Evolutionary conservation across 768 basidiomycete species (phyloP).

Genomic region (Rhizopogon vesiculosus): DNA sequence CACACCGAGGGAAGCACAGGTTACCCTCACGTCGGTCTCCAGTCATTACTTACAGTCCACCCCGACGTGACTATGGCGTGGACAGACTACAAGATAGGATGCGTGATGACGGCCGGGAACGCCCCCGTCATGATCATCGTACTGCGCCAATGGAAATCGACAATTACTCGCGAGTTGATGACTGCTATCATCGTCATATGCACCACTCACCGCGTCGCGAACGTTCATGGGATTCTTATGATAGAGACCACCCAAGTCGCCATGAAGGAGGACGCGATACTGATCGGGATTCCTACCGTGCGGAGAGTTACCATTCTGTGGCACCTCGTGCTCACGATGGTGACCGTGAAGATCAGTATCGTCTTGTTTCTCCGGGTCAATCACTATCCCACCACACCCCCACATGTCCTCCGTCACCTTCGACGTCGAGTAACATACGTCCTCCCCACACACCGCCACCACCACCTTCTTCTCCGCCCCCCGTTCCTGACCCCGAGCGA

Average conservation of each 20-base stretch:
- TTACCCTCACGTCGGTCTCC: slow-evolving; percentile 35
- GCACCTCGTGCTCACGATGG: slow-evolving; percentile 5
- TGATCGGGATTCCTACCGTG: slow-evolving; percentile 4
- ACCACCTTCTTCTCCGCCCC: slow-evolving; percentile 24
- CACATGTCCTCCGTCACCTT: slow-evolving; percentile 13
- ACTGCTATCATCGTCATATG: slow-evolving; percentile 10
- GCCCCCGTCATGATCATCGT: slow-evolving; percentile 17
- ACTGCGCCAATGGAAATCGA: slow-evolving; percentile 6
- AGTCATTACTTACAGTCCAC: slow-evolving; percentile 33
- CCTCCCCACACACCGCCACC: slow-evolving; percentile 15
- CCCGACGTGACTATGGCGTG: slow-evolving; percentile 28
- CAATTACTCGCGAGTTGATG: slow-evolving; percentile 2
- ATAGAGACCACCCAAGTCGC: slow-evolving; percentile 3
- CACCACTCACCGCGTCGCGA: slow-evolving; percentile 10
- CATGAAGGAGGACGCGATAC: slow-evolving; percentile 4
- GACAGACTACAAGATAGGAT: slow-evolving; percentile 30
- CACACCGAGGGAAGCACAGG: slow-evolving; percentile 27
- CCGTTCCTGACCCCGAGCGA: slow-evolving; percentile 31
- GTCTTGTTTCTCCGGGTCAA: slow-evolving; percentile 17
- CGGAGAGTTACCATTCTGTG: slow-evolving; percentile 4
- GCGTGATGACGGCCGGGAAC: slow-evolving; percentile 32
- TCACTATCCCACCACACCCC: slow-evolving; percentile 12
- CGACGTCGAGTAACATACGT: slow-evolving; percentile 2
- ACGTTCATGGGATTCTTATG: slow-evolving; percentile 9
- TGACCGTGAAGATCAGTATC: slow-evolving; percentile 13